Percentiles rank a stretch among this genome's conserved stretches.
Evolutionary conservation across 2,329 filamentous ascomycete species (phyloP).

Genomic region (Neodidymelliopsis sp.): DNA sequence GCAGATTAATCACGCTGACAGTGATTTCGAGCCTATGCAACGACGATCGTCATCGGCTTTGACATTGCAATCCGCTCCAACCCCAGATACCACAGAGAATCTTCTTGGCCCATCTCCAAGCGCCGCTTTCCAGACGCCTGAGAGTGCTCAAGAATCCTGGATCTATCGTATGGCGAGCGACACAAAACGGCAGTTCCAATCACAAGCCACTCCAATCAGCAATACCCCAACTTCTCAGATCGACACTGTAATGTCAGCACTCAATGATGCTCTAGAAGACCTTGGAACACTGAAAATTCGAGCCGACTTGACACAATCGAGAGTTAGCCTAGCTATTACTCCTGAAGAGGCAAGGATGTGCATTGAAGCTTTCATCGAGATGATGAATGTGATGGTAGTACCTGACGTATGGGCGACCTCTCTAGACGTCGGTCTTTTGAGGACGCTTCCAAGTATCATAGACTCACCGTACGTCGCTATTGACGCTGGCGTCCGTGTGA

Average conservation of each 20-base stretch:
- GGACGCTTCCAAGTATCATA: conserved; percentile 32
- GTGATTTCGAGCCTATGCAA: not conserved
- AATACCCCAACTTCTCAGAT: conserved; percentile 32
- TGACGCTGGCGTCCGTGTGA: conserved; percentile 33
- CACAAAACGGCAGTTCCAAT: conserved; percentile 33
- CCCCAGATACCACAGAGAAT: not conserved
- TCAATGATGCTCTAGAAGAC: conserved; percentile 38
- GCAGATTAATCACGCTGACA: conserved; percentile 20
- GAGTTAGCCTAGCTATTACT: conserved; percentile 24
- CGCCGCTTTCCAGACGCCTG: not conserved
- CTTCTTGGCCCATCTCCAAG: not conserved
- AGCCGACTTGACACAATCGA: conserved; percentile 15
- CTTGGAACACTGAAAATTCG: conserved; percentile 36
- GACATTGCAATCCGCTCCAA: not conserved
- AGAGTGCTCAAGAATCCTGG: conserved; percentile 22
- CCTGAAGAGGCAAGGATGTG: conserved; percentile 28
- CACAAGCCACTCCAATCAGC: conserved; percentile 26
- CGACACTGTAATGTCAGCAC: conserved; percentile 36
- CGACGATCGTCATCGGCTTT: conserved; percentile 8
- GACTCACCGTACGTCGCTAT: conserved; percentile 37
- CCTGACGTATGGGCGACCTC: conserved; percentile 26
- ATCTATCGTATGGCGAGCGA: conserved; percentile 40
- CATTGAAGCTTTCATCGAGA: conserved; percentile 29
- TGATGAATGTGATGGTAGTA: conserved; percentile 25
- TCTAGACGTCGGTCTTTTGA: conserved; percentile 27